Evolutionary conservation across 192 early-diverging fungal genomes (phyloP).

Genomic region (Coemansia sp.): DNA sequence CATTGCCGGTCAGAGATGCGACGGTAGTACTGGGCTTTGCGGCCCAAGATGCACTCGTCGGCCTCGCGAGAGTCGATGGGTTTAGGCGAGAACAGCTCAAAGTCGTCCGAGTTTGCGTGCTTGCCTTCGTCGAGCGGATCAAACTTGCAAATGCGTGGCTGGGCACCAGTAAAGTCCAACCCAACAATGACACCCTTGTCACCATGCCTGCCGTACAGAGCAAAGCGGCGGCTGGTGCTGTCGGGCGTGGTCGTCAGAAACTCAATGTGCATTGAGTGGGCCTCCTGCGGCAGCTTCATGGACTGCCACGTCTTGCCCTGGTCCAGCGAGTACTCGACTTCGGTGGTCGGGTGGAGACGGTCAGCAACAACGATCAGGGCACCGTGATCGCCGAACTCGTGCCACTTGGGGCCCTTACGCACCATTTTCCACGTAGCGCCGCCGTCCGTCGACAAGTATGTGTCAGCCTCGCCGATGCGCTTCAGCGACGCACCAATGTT

Average conservation of each 20-base stretch:
- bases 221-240: constrained; percentile 76
- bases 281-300: constrained; percentile 68
- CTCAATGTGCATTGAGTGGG: constrained; percentile 72
- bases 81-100: constrained; percentile 68
- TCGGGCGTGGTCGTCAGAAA: constrained; percentile 66
- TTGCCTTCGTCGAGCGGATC: constrained; percentile 36
- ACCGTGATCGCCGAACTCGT: constrained; percentile 95
- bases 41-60: constrained; percentile 68
- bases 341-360: constrained; percentile 65
- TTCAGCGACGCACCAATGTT: constrained; percentile 78
- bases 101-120: constrained; percentile 60
- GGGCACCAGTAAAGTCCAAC: constrained; percentile 53
- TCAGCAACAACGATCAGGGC: constrained; percentile 85
- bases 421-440: constrained; percentile 86
- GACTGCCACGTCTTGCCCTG: constrained; percentile 73
- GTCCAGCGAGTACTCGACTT: constrained; percentile 75
- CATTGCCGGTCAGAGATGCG: constrained; percentile 70
- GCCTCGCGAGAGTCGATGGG: constrained; percentile 45
- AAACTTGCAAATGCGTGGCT: constrained; percentile 54
- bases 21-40: constrained; percentile 72
- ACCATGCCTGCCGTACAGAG: constrained; percentile 70
- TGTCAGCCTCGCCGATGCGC: constrained; percentile 72
- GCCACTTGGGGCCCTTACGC: constrained; percentile 84
- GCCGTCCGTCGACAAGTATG: constrained; percentile 87
- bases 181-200: constrained; percentile 33